Percentiles rank a stretch among this genome's conserved stretches.
phyloP scores from a whole-genome alignment of 2,329 filamentous ascomycete species.

The Emmonsiellopsis sp. region DNA sequence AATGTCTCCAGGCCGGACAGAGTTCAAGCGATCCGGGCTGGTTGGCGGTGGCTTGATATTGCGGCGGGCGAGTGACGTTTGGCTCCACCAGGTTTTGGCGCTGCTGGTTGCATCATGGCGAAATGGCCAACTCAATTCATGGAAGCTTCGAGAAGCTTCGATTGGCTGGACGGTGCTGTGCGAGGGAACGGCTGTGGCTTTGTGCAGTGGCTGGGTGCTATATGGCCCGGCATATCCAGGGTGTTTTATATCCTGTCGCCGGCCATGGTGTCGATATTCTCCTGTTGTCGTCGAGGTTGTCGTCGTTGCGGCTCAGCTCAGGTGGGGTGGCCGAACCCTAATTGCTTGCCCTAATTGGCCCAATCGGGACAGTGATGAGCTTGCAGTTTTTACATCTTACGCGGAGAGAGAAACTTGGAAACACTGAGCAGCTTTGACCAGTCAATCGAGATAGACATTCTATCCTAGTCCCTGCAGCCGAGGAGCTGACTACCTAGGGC shows the following conservation, averaged over 20 bases:
- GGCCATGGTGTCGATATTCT: neutral
- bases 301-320: neutral
- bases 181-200: no score
- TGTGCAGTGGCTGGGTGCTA: no score
- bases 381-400: neutral
- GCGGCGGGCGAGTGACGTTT: no score
- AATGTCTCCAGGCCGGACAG: no score
- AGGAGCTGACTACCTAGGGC: no score
- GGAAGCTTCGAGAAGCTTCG: constrained; percentile 32
- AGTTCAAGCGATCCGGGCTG: no score
- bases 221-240: no score
- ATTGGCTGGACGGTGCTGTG: neutral
- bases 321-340: neutral
- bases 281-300: neutral
- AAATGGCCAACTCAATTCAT: constrained; percentile 3
- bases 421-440: no score
- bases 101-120: constrained; percentile 1
- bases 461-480: constrained; percentile 1
- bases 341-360: constrained; percentile 3
- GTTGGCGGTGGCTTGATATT: no score
- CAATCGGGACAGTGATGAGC: neutral
- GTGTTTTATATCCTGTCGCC: neutral
- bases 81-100: no score
- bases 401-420: no score
- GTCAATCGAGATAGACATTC: no score